phyloP scores from a whole-genome alignment of 208 protist species.

The Borovskyia barvae region DNA sequence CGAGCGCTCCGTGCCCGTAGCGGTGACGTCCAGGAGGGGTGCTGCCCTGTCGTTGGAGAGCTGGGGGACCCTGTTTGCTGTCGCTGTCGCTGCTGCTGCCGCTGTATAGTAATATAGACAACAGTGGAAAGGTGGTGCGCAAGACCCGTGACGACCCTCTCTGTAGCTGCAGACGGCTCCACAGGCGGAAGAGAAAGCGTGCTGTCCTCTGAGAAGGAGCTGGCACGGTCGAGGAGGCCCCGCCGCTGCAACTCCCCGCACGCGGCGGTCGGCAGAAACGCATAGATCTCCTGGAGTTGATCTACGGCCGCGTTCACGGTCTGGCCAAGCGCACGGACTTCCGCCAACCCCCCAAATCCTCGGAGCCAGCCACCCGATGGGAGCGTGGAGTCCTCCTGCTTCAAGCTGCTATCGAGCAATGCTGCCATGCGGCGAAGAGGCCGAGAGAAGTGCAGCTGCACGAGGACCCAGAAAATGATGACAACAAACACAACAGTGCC shows the following conservation, averaged over 20 bases:
- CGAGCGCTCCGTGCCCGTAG: too few relatives aligned
- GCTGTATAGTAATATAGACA: slow-evolving; percentile 12
- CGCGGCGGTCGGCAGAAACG: slow-evolving; percentile 10
- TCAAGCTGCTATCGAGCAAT: neutral
- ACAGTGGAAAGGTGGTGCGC: slow-evolving; percentile 11
- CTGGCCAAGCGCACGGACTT: neutral
- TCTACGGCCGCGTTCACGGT: slow-evolving; percentile 7
- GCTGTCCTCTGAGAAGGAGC: neutral
- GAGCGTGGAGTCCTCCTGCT: neutral
- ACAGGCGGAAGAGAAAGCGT: neutral
- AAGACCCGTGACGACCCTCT: neutral
- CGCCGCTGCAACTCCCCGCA: neutral
- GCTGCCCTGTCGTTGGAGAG: neutral
- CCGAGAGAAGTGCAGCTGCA: neutral
- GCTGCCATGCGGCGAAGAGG: slow-evolving; percentile 2
- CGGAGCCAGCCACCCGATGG: neutral
- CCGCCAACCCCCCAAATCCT: neutral
- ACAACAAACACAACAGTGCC: slow-evolving; percentile 1
- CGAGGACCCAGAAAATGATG: neutral
- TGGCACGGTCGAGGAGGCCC: neutral
- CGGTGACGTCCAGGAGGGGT: too few relatives aligned
- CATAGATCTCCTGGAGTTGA: slow-evolving; percentile 9
- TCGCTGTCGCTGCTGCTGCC: neutral
- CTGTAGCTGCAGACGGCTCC: neutral
- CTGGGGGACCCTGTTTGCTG: neutral